Base-by-base conservation (phyloP, 2,329 filamentous ascomycete genomes). In the Cercospora zeina region DNA sequence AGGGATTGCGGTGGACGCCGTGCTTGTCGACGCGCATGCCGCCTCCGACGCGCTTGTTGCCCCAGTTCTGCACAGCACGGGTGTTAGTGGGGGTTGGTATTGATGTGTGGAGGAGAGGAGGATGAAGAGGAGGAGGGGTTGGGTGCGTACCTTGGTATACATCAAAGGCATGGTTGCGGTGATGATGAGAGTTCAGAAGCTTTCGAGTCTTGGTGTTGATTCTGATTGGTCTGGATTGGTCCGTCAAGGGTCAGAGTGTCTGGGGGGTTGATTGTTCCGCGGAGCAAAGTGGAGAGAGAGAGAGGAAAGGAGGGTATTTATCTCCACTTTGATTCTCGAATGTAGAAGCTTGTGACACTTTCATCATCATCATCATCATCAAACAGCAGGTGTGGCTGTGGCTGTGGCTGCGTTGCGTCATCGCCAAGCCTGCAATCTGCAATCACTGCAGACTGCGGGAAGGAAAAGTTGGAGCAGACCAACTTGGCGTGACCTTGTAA, bases 1-100 rank as follows among this genome's bases (percentile, higher is more conserved):
- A 83, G 5, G 82, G 80, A 27, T 81, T 80, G 57, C 80, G 76
- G 39, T 78, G 77, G 1, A 79, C 74, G 56, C 83, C 83, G 68
- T 84, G 77, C 67, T 79, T 79, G 74, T 83, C 81, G 62, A 80
- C 81, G 10, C 79, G 75, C 56, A 85, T 71, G 63, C 79, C 81
- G 36, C 80, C 82, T 58, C 78, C 78, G 61, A 68, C 77, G 65
- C 77, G 77, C 57, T 71, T 74, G 63, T 77, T 77, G 57, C 78
- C 78, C 53, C 67, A 80, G 63, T 75, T 67, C 66, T 68, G 34
- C 3, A 1, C 8, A 11, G 8, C 7, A n/a, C 8, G 24, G 3
- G 6, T 30, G 27, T 51, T 4, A 51, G 47, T 53, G 16, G 10
- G 1, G 6, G 11, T 8, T 10, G 19, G 8, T 5, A 27, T 14